These are phyloP conservation scores for Calocera viscosa DNA, from an alignment of 768 basidiomycete species.

Conservation along the genomic window DNA sequence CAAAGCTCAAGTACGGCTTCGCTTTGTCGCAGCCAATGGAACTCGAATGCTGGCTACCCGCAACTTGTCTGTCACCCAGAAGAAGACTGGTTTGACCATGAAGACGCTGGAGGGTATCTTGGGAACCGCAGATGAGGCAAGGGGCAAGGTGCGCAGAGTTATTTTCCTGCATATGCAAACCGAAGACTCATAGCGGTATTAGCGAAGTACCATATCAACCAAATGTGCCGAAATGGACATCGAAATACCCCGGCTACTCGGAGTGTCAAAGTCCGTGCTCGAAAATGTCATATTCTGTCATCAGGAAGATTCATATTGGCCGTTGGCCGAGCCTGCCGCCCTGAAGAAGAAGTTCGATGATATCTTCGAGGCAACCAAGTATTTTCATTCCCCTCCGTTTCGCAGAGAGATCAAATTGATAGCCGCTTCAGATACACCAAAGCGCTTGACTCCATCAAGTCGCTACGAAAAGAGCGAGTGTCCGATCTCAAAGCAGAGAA, in stretches of 20 bases:
- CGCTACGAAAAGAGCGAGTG: constrained; percentile 76
- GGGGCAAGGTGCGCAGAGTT: constrained; percentile 52
- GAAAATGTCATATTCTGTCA: constrained; percentile 99
- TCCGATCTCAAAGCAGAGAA: constrained; percentile 88
- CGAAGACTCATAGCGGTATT: neutral
- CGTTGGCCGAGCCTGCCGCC: constrained; percentile 74
- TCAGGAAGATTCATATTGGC: constrained; percentile 99
- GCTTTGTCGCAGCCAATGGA: constrained; percentile 84
- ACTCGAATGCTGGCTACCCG: constrained; percentile 79
- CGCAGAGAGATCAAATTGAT: neutral
- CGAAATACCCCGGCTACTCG: constrained; percentile 85
- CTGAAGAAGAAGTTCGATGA: constrained; percentile 99
- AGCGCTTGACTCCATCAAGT: constrained; percentile 84
- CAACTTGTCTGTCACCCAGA: constrained; percentile 82
- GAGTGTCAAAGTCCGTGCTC: constrained; percentile 94
- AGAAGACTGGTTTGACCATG: constrained; percentile 90
- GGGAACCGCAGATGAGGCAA: constrained; percentile 58
- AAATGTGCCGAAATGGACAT: constrained; percentile 95
- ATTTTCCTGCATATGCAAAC: neutral
- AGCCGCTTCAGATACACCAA: constrained; percentile 68
- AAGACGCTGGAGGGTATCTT: constrained; percentile 93
- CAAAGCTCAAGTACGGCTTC: constrained; percentile 92
- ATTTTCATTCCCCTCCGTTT: neutral
- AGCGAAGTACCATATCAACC: constrained; percentile 86
- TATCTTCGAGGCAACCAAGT: constrained; percentile 97